Base-by-base conservation (phyloP, 805 yeast species). In the Starmerella khaoyaiensis region DNA sequence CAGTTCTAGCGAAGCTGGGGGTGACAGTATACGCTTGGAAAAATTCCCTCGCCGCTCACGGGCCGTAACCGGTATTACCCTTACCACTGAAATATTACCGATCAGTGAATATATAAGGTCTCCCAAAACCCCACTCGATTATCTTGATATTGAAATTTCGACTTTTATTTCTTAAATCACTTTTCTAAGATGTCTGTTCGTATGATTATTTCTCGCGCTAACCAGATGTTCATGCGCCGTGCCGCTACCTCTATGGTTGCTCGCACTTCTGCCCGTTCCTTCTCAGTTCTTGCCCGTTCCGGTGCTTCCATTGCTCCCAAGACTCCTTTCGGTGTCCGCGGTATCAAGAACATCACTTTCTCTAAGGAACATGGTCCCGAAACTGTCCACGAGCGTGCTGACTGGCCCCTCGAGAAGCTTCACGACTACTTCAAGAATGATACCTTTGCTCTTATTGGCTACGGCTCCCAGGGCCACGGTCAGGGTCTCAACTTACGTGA, bases 381-480 rank as follows among this genome's bases (percentile, higher is more conserved):
- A 73, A 67, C 77, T 53, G 98, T 90, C 53, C 87, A 90, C 72
- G 97, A 90, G 74, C 82, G 98, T 69, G 78, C 84, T 57, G 98
- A 90, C 80, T 90, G 98, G 98, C 98, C 98, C 68, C 74, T 79
- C 64, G 97, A 87, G 70, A 87, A 81, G 72, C 72, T 90, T 59
- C 73, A 78, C 49, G 86, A 83, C 59, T 90, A 86, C 75, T 90
- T 90, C 84, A 87, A 90, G 76, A 71, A 86, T 67, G 97, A 90
- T 65, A 90, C 98, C 46, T 71, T 90, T 60, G 97, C 98, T 53
- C 69, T 90, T 60, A 86, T 90, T 55, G 98, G 98, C 68, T 90
- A 90, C 77, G 98, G 98, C 62, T 87, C 98, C 52, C 98, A 90
- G 72, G 98, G 98, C 74, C 87, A 90, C 74, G 98, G 98, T 63